These are phyloP conservation scores for Crotalaria pallida DNA, from an alignment of 306 rosid genomes.

Conservation along the genomic window DNA sequence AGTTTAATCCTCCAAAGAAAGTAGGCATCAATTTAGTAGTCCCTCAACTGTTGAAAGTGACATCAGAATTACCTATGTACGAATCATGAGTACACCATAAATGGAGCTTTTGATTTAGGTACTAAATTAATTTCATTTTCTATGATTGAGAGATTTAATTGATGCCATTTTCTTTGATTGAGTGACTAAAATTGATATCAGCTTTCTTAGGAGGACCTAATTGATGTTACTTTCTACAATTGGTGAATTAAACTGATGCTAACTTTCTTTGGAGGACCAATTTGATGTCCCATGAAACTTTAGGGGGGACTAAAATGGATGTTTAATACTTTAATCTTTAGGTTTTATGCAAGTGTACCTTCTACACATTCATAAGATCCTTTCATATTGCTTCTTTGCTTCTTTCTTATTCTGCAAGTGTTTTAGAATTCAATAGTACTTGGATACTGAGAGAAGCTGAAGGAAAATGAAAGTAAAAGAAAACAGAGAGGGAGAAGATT, in stretches of 20 bases:
- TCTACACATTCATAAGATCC: neutral
- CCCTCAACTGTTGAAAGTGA: neutral
- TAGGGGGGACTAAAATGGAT: neutral
- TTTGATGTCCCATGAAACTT: neutral
- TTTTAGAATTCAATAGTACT: neutral
- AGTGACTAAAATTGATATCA: neutral
- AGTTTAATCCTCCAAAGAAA: neutral
- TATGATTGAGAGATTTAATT: neutral
- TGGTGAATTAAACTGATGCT: neutral
- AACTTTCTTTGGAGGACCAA: neutral
- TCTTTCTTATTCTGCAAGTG: neutral
- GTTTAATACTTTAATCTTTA: neutral
- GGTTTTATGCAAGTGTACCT: slow-evolving; percentile 11
- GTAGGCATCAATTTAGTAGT: neutral
- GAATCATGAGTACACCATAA: neutral
- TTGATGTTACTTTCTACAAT: neutral
- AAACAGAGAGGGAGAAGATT: neutral
- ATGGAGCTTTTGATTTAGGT: neutral
- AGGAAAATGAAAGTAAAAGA: neutral
- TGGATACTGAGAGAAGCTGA: neutral
- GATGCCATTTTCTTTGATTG: neutral
- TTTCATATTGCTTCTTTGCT: neutral
- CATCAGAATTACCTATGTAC: neutral
- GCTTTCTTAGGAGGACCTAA: neutral
- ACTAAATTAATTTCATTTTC: neutral